Conservation (phyloP, 345 rosid genomes). For the Salix viminalis region DNA sequence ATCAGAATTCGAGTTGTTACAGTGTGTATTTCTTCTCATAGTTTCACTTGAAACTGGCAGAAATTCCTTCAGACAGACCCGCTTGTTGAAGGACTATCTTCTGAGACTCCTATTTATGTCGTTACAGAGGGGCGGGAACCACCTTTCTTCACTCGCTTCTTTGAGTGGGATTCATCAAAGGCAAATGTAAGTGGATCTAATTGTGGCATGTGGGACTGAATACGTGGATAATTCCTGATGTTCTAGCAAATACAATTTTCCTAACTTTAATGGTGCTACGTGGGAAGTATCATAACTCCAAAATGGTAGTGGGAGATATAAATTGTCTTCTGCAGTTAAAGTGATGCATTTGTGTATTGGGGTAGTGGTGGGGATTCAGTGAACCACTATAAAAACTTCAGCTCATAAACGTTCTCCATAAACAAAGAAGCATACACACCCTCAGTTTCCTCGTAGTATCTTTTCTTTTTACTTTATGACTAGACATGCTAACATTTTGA, state of each 20-base stretch:
- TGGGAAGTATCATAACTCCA: not conserved
- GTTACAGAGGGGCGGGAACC: conserved; percentile 79
- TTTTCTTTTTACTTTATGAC: not conserved
- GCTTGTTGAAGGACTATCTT: conserved; percentile 47
- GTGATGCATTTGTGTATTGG: not conserved
- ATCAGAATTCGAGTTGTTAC: too few relatives aligned
- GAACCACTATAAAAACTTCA: too few relatives aligned
- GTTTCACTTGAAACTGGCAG: conserved; percentile 42
- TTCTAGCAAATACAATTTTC: not conserved
- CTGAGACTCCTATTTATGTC: conserved; percentile 58
- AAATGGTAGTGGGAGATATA: not conserved
- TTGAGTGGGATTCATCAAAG: conserved; percentile 66
- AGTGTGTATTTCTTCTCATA: not conserved
- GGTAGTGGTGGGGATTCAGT: not conserved
- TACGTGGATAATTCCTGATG: not conserved
- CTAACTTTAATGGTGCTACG: not conserved
- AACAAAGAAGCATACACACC: too few relatives aligned
- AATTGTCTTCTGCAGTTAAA: too few relatives aligned
- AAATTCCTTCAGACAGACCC: conserved; percentile 58
- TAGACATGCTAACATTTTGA: not conserved
- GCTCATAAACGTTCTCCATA: too few relatives aligned
- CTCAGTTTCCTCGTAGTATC: too few relatives aligned
- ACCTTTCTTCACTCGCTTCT: conserved; percentile 66
- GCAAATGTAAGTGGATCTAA: conserved; percentile 52
- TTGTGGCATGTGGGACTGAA: not conserved